phyloP scores from a whole-genome alignment of 129 eudicot genomes.

The Artemisia argyi region DNA sequence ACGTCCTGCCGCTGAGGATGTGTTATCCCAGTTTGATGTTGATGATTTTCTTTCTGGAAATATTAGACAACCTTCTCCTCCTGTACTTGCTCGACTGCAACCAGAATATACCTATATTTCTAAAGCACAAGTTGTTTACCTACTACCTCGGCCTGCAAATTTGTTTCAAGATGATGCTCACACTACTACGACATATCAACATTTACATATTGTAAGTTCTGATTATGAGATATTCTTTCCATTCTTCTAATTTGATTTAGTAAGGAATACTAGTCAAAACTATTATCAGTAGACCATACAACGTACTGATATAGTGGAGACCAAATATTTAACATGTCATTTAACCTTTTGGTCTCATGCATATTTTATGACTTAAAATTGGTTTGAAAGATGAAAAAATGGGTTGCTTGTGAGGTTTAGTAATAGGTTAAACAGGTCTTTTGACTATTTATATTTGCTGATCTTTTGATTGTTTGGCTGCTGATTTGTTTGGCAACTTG shows the following conservation, averaged over 20 bases:
- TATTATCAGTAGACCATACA: neutral
- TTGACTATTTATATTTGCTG: too few relatives aligned
- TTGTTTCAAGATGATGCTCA: conserved; percentile 55
- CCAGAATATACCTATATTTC: conserved; percentile 58
- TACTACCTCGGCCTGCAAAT: conserved; percentile 85
- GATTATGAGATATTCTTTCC: neutral
- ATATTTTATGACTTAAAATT: too few relatives aligned
- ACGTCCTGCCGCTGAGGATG: conserved; percentile 33
- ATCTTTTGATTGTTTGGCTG: too few relatives aligned
- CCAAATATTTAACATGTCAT: too few relatives aligned
- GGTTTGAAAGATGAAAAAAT: too few relatives aligned
- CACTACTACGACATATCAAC: conserved; percentile 64
- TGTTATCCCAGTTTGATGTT: conserved; percentile 25
- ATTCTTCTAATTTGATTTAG: neutral
- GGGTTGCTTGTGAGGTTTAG: too few relatives aligned
- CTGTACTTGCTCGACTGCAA: conserved; percentile 86
- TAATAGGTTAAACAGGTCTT: too few relatives aligned
- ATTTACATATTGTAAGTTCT: conserved; percentile 86
- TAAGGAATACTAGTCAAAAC: neutral
- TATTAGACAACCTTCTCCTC: conserved; percentile 90
- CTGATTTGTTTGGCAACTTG: too few relatives aligned
- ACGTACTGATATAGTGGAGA: too few relatives aligned
- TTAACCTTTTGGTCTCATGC: too few relatives aligned
- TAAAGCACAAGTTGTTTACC: conserved; percentile 91
- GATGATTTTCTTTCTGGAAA: conserved; percentile 43